Base-by-base conservation (phyloP, 2,329 filamentous ascomycete genomes). In the Xylaria sp. region DNA sequence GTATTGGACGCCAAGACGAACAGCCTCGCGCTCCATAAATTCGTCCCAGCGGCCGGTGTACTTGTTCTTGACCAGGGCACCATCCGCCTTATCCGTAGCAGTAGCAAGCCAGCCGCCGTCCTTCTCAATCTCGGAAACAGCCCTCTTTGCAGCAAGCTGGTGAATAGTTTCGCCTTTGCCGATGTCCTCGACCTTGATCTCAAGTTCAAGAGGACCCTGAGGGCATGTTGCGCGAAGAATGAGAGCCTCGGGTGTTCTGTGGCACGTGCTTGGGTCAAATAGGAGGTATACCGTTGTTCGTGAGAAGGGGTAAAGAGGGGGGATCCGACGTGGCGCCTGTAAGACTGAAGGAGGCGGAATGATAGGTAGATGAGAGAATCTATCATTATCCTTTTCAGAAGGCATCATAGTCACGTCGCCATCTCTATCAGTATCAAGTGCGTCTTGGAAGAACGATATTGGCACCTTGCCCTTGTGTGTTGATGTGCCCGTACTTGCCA, bases 101-200 rank as follows among this genome's bases (percentile, higher is more conserved):
- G 39, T 21, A 19, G 12, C 19, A 6, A 71, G 61, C 69, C 69
- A 71, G 9, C 69, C 67, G 8, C 60, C 53, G 39, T 36, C 51
- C n/a, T 68, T 67, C 34, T 71, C 69, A 1, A 71, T 47, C 21
- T 71, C 69, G 4, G 60, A 61, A 2, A 71, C 34, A 1, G 69
- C 64, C 47, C 56, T 69, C 36, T 55, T 67, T 9, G 67, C 61
- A 2, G 67, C 69, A 12, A 71, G 61, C 47, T 71, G 69, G 53
- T 71, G 67, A 54, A 71, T 65, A 3, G 61, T 71, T 42, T 71
- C 54, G 6, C 69, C 59, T 11, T 57, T 58, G 21, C 64, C 69
- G 30, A 69, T 50, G 47, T 69, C 67, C 42, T 71, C 61, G 12
- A 69, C 54, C 50, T 65, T 36, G 2, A 69, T 65, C 54, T 69